phyloP scores from a whole-genome alignment of 2,329 filamentous ascomycete genomes.

The Zasmidium cellare region DNA sequence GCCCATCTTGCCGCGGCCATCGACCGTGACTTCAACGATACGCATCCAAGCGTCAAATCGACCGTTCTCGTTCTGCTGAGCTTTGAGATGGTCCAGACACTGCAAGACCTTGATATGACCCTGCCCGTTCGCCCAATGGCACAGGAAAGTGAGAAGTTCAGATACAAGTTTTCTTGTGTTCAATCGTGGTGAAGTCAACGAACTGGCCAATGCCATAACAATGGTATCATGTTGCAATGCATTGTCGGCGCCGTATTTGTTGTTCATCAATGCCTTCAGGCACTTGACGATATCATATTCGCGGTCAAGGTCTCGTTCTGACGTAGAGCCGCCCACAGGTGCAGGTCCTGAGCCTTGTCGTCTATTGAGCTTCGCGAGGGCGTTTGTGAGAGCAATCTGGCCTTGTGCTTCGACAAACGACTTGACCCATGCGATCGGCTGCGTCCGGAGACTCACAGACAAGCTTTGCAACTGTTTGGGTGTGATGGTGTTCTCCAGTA shows the following conservation, averaged over 20 bases:
- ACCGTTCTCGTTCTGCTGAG: slow-evolving; percentile 84
- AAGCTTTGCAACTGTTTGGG: slow-evolving; percentile 89
- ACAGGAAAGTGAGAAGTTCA: slow-evolving; percentile 93
- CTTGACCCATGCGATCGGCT: slow-evolving; percentile 96
- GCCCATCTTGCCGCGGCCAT: slow-evolving; percentile 97
- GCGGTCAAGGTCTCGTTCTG: slow-evolving; percentile 79
- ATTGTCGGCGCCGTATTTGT: slow-evolving; percentile 97
- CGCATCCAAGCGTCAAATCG: slow-evolving; percentile 99
- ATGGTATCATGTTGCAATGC: slow-evolving; percentile 87
- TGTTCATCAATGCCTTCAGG: slow-evolving; percentile 97
- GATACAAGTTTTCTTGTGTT: slow-evolving; percentile 93
- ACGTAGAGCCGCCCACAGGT: slow-evolving; percentile 58
- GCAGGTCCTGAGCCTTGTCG: slow-evolving; percentile 74
- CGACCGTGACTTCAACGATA: slow-evolving; percentile 93
- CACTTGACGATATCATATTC: slow-evolving; percentile 99
- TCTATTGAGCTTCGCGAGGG: slow-evolving; percentile 90
- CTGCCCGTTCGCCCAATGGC: slow-evolving; percentile 86
- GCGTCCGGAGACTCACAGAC: slow-evolving; percentile 90
- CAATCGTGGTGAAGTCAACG: slow-evolving; percentile 81
- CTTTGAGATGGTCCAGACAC: slow-evolving; percentile 88
- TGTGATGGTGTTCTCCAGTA: slow-evolving; percentile 93
- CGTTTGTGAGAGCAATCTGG: slow-evolving; percentile 91
- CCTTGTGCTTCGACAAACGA: slow-evolving; percentile 96
- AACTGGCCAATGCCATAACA: slow-evolving; percentile 81
- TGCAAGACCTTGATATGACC: slow-evolving; percentile 93